Conservation (phyloP, 129 eudicot genomes). For the Oenanthe sinensis region DNA sequence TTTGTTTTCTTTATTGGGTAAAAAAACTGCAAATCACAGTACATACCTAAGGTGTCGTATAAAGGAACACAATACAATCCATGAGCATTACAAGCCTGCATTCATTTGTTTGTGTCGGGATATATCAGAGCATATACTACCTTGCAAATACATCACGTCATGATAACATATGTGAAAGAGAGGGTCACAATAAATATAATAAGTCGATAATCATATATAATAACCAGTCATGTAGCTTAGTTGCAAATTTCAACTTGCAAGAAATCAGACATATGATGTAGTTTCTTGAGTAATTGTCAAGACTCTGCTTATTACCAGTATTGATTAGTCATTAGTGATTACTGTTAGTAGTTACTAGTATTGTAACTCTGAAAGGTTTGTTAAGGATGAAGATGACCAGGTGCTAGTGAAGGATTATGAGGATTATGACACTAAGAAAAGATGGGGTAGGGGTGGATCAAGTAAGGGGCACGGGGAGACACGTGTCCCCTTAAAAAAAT, state of each 20-base stretch:
- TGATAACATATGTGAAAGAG: neutral
- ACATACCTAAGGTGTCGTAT: conserved; percentile 81
- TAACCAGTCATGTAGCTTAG: neutral
- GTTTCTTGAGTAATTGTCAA: neutral
- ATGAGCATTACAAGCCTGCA: conserved; percentile 99
- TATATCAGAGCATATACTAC: conserved; percentile 14
- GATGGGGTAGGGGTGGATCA: too few relatives aligned
- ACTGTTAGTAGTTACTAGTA: neutral
- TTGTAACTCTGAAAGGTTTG: too few relatives aligned
- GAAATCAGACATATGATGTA: neutral
- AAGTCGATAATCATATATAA: neutral
- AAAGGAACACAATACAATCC: conserved; percentile 80
- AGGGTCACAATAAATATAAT: neutral
- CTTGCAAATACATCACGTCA: neutral
- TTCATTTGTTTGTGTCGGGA: conserved; percentile 15
- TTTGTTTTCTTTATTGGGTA: neutral
- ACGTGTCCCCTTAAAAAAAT: too few relatives aligned
- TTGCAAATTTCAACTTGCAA: neutral
- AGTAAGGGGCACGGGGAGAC: too few relatives aligned
- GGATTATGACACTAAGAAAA: too few relatives aligned
- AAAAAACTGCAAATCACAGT: neutral
- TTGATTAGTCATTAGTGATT: too few relatives aligned
- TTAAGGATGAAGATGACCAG: too few relatives aligned
- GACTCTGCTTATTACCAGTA: neutral
- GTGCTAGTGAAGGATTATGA: too few relatives aligned